A percentile compares a stretch with the other conserved stretches of the same genome.
Evolutionary conservation across 495 filamentous ascomycete species (phyloP).

Genomic region (Umbilicaria muhlenbergii): DNA sequence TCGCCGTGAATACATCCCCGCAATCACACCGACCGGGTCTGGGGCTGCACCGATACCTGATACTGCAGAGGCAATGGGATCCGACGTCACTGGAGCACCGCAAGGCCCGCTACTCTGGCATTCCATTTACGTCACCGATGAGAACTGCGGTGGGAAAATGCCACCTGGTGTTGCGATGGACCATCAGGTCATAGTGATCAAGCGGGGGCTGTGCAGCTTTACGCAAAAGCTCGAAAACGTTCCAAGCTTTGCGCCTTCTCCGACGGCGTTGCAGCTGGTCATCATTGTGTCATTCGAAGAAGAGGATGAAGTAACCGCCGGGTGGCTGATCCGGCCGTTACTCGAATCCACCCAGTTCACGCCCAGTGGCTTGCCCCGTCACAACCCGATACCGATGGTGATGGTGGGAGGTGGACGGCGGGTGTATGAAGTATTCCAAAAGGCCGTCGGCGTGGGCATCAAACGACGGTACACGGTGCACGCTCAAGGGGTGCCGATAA

Average conservation of each 20-base stretch:
- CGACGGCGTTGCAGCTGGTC: conserved; percentile 55
- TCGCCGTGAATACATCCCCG: conserved; percentile 35
- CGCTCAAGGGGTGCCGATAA: conserved; percentile 64
- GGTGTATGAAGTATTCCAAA: conserved; percentile 44
- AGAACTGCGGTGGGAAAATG: conserved; percentile 49
- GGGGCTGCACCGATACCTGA: conserved; percentile 66
- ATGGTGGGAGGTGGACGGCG: conserved; percentile 68
- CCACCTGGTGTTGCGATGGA: conserved; percentile 40
- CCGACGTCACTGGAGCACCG: conserved; percentile 25
- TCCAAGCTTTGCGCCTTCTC: conserved; percentile 50
- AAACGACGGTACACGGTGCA: conserved; percentile 64
- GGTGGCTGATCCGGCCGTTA: conserved; percentile 47
- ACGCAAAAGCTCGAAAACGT: conserved; percentile 70
- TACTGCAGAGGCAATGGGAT: conserved; percentile 36
- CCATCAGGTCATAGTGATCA: conserved; percentile 72
- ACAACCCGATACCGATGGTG: conserved; percentile 62
- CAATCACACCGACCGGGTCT: conserved; percentile 53
- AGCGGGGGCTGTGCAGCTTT: conserved; percentile 75
- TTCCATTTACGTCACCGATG: conserved; percentile 52
- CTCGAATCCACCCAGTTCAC: conserved; percentile 64
- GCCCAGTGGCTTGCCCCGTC: conserved; percentile 52
- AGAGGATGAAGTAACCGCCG: conserved; percentile 7
- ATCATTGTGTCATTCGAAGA: conserved; percentile 60
- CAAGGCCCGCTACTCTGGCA: conserved; percentile 43
- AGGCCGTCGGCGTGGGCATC: conserved; percentile 49